phyloP scores from a whole-genome alignment of 2,329 filamentous ascomycete genomes.

The Xylariaceae sp. region DNA sequence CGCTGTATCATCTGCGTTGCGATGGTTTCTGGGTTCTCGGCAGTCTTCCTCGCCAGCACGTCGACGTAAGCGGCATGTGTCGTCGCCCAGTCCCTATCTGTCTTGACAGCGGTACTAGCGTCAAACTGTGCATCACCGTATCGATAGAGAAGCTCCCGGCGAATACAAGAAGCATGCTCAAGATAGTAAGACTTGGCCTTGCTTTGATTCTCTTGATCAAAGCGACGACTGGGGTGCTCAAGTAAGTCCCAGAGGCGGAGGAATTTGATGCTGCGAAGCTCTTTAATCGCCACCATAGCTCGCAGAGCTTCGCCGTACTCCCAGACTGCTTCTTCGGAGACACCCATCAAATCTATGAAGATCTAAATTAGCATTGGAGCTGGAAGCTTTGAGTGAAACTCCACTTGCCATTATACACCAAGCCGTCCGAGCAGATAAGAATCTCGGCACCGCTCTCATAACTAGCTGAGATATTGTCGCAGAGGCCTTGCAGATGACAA shows the following conservation, averaged over 20 bases:
- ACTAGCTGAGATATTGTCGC: conserved; percentile 5
- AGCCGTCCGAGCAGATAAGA: conserved; percentile 13
- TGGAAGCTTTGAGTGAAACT: background rate
- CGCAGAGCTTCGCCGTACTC: conserved; percentile 15
- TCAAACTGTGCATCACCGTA: conserved; percentile 8
- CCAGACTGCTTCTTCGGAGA: conserved; percentile 8
- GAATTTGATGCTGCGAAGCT: conserved; percentile 10
- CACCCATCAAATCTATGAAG: conserved; percentile 8
- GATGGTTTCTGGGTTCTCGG: conserved; percentile 1
- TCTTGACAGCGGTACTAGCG: background rate
- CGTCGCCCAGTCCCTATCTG: conserved; percentile 10
- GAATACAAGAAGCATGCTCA: conserved; percentile 10
- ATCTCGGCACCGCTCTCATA: conserved; percentile 8
- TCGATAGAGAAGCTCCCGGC: conserved; percentile 7
- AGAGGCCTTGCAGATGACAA: conserved; percentile 13
- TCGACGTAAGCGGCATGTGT: conserved; percentile 3
- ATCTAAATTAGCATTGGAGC: background rate
- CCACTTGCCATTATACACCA: conserved; percentile 16
- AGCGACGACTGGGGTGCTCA: background rate
- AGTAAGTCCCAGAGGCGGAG: conserved; percentile 16
- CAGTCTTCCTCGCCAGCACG: background rate
- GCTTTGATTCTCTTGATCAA: background rate
- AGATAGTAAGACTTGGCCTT: conserved; percentile 15
- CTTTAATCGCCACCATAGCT: conserved; percentile 4
- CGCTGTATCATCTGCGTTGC: conserved; percentile 11